Base-by-base conservation (phyloP, 495 filamentous ascomycete genomes). In the Aspergillus saccharolyticus region DNA sequence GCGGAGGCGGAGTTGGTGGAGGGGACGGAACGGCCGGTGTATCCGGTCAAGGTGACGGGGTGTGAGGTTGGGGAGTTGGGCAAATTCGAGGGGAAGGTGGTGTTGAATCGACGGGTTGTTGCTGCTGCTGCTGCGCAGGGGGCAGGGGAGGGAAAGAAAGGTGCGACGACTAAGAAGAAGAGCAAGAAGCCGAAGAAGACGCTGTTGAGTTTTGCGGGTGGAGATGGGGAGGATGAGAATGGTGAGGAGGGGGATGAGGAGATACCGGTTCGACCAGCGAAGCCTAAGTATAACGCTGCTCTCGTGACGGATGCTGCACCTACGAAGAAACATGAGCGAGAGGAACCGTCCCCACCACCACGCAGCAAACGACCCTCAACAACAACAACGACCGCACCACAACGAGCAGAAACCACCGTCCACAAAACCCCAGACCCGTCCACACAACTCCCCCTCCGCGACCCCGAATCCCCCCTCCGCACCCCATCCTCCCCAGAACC, bases 11-110 rank as follows among this genome's bases (percentile, higher is more conserved):
- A 97, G 67, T 74, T 92, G 18, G 80, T 84, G 52, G 88, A 89
- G 64, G 88, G 85, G 22, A 82, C 76, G n/a, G 94, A 97, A 57
- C 82, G 89, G 60, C 93, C 93, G 24, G 64, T 96, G 16, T 99
- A 96, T 71, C 89, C 93, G 4, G 80, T 89, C 22, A 91, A 85
- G 69, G 83, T 99, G 53, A 88, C 84, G 0, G 79, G 80, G 2
- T 81, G 86, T 43, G 90, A 97, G 69, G 84, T 99, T 15, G 73
- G 75, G 20, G 76, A 79, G 63, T 69, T 97, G 65, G 89, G 93
- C 19, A 96, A 96, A 66, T 87, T 95, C 8, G 96, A 89, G 56
- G 86, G 89, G 57, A 94, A 90, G 66, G 87, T 98, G 83, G 85
- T 88, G 52, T 86, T 85, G 73, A 81, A 87, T 65, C 80, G 84